Evolutionary conservation across 768 basidiomycete genomes (phyloP).

Genomic region (Grammothele lineata): DNA sequence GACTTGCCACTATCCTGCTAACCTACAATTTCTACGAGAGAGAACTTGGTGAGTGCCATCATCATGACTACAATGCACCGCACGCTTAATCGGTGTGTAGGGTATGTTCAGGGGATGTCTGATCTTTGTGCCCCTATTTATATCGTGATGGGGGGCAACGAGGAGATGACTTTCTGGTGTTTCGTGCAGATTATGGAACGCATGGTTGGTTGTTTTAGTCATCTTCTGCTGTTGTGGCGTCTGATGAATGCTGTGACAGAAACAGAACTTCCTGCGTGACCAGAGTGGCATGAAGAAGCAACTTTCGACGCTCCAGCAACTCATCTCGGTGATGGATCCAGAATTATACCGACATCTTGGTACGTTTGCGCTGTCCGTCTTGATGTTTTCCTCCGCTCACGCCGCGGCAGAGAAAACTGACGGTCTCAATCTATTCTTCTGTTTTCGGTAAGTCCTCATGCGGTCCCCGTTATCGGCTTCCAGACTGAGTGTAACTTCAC

Average conservation of each 20-base stretch:
- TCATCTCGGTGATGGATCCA: conserved; percentile 93
- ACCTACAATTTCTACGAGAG: conserved; percentile 91
- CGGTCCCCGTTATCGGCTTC: not conserved
- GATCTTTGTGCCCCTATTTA: conserved; percentile 94
- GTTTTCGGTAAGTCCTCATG: conserved; percentile 73
- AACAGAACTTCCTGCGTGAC: conserved; percentile 92
- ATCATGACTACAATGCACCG: no score
- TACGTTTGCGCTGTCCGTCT: no score
- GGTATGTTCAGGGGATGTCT: conserved; percentile 99
- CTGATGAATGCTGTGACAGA: conserved; percentile 41
- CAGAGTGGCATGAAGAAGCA: conserved; percentile 99
- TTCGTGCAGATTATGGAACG: conserved; percentile 93
- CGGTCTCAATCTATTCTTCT: conserved; percentile 93
- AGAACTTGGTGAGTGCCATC: conserved; percentile 62
- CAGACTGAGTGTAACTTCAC: not conserved
- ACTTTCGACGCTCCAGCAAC: conserved; percentile 80
- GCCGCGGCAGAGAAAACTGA: conserved; percentile 69
- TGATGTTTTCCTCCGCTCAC: not conserved
- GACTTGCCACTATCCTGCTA: conserved; percentile 79
- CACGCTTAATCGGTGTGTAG: no score
- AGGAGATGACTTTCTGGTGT: conserved; percentile 93
- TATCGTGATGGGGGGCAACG: conserved; percentile 84
- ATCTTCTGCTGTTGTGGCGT: not conserved
- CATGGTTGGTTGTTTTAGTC: conserved; percentile 59
- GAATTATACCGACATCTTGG: conserved; percentile 90